phyloP scores from a whole-genome alignment of 2,329 filamentous ascomycete species.

The Trichoderma sp. region DNA sequence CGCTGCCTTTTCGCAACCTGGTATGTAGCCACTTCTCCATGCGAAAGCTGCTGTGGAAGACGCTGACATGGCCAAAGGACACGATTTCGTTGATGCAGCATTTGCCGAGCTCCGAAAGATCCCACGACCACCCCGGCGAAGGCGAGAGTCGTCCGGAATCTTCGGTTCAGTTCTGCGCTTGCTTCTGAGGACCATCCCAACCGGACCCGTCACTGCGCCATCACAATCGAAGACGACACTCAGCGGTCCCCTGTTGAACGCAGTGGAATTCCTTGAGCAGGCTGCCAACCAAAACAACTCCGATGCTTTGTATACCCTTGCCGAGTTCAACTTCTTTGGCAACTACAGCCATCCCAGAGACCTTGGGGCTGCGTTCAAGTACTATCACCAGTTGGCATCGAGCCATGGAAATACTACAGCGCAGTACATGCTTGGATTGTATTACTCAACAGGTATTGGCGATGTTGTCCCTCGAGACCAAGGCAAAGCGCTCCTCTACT shows the following conservation, averaged over 20 bases:
- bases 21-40: conserved; percentile 29
- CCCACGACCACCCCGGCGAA: conserved; percentile 44
- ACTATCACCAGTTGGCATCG: conserved; percentile 76
- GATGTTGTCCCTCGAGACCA: conserved; percentile 79
- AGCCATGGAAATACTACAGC: conserved; percentile 84
- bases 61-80: conserved; percentile 37
- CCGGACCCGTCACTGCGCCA: conserved; percentile 47
- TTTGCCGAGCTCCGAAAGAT: conserved; percentile 50
- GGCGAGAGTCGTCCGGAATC: conserved; percentile 46
- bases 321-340: conserved; percentile 94
- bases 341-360: conserved; percentile 87
- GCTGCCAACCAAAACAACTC: conserved; percentile 60
- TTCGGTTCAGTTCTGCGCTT: conserved; percentile 43
- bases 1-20: conserved; percentile 36
- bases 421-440: conserved; percentile 92
- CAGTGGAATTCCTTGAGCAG: conserved; percentile 52
- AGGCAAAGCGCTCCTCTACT: conserved; percentile 87
- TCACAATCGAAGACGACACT: conserved; percentile 38
- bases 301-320: conserved; percentile 85
- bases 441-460: conserved; percentile 91
- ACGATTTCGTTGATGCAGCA: conserved; percentile 54
- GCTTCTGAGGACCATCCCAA: conserved; percentile 49
- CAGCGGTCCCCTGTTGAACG: conserved; percentile 47
- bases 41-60: conserved; percentile 16
- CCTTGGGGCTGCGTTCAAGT: conserved; percentile 72